Evolutionary conservation across 495 filamentous ascomycete species (phyloP).

Genomic region (Penicillium lagena): DNA sequence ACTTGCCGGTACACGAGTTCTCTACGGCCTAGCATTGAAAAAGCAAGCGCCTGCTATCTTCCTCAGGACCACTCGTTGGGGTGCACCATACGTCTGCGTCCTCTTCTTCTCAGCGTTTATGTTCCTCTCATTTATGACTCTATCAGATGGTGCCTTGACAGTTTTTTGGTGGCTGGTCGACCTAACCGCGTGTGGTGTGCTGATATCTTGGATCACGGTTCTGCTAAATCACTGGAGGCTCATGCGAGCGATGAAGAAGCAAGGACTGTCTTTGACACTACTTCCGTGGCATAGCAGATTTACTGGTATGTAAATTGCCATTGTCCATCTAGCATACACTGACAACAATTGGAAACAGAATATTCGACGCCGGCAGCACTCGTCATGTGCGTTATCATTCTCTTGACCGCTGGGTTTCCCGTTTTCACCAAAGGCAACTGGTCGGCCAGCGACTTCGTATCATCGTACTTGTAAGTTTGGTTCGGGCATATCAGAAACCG

Average conservation of each 20-base stretch:
- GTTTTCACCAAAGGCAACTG: slow-evolving; percentile 47
- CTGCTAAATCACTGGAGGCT: slow-evolving; percentile 53
- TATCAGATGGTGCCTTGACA: slow-evolving; percentile 47
- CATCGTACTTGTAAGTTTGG: slow-evolving; percentile 27
- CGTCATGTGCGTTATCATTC: slow-evolving; percentile 44
- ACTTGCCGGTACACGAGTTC: slow-evolving; percentile 38
- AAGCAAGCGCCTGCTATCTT: slow-evolving; percentile 42
- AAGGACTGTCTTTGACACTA: slow-evolving; percentile 35
- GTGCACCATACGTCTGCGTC: slow-evolving; percentile 55
- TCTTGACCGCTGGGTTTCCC: slow-evolving; percentile 53
- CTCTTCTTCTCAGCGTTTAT: slow-evolving; percentile 45
- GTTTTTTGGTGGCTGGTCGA: slow-evolving; percentile 59
- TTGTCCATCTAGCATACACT: background rate
- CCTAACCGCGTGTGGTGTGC: slow-evolving; percentile 46
- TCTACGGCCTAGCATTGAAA: slow-evolving; percentile 40
- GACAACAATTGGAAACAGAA: slow-evolving; percentile 21
- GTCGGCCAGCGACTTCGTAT: slow-evolving; percentile 26
- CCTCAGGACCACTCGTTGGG: slow-evolving; percentile 51
- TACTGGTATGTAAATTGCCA: slow-evolving; percentile 9
- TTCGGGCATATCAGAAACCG: background rate
- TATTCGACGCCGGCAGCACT: slow-evolving; percentile 46
- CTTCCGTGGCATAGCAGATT: slow-evolving; percentile 47
- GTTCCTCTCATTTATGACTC: slow-evolving; percentile 52
- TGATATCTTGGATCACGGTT: slow-evolving; percentile 51
- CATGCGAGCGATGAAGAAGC: slow-evolving; percentile 42